phyloP scores from a whole-genome alignment of 164 flowering plant genomes.

The Pachysandra terminalis region DNA sequence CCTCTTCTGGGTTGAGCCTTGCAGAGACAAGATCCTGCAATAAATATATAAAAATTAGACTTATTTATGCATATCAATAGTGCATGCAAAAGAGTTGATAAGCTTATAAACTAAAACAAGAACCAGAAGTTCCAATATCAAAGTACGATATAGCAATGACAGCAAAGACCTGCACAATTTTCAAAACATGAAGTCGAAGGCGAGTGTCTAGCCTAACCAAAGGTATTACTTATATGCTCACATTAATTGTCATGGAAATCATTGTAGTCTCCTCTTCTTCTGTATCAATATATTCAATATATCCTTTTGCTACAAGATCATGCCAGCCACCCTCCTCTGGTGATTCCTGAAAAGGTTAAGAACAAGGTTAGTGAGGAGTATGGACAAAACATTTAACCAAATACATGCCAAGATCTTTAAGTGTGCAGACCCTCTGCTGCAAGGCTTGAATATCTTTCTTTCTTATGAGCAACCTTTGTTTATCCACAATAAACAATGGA shows the following conservation, averaged over 20 bases:
- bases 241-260: conserved; percentile 97
- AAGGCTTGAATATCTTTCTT: conserved; percentile 76
- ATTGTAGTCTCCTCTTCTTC: conserved; percentile 99
- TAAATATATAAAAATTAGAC: not conserved
- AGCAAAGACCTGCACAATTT: not conserved
- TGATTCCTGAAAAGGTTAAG: conserved; percentile 51
- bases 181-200: not conserved
- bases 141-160: not conserved
- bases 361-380: conserved; percentile 2
- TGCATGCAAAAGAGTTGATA: not conserved
- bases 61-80: not conserved
- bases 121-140: not conserved
- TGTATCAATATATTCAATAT: conserved; percentile 87
- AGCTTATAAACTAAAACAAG: not conserved
- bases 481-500: conserved; percentile 94
- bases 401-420: not conserved
- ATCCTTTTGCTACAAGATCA: conserved; percentile 88
- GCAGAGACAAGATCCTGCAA: conserved; percentile 79
- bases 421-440: conserved; percentile 72
- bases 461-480: conserved; percentile 83
- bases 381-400: not conserved
- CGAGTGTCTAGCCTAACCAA: not conserved
- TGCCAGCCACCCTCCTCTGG: conserved; percentile 96
- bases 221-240: conserved; percentile 28
- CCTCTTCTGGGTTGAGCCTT: conserved; percentile 71